These are phyloP conservation scores for Mesostigma viride DNA, from an alignment of 139 green algal genomes.

Conservation along the genomic window DNA sequence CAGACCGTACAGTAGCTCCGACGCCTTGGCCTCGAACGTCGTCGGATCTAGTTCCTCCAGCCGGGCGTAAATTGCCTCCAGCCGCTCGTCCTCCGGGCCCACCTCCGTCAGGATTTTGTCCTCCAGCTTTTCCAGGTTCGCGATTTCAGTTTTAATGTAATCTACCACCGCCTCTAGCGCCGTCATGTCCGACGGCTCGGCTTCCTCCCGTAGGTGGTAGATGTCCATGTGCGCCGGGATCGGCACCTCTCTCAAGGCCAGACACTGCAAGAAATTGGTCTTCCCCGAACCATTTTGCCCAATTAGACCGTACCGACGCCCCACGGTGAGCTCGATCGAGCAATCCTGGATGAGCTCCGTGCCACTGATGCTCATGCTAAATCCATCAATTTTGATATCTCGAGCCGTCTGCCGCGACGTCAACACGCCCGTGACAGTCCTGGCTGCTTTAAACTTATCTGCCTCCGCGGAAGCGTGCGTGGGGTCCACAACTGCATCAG, in stretches of 20 bases:
- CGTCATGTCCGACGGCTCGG: conserved; percentile 58
- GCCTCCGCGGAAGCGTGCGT: too few species aligned
- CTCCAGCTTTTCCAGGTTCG: conserved; percentile 38
- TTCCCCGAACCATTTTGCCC: conserved; percentile 41
- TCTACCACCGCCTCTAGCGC: conserved; percentile 54
- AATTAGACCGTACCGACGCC: conserved; percentile 41
- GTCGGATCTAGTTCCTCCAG: conserved; percentile 34
- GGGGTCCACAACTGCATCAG: too few species aligned
- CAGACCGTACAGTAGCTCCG: conserved; percentile 75
- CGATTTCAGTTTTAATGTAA: conserved; percentile 21
- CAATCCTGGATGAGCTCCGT: too few species aligned
- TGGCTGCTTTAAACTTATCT: too few species aligned
- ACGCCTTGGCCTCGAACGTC: conserved; percentile 26
- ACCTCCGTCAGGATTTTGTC: conserved; percentile 28
- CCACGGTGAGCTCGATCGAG: too few species aligned
- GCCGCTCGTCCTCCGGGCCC: conserved; percentile 27
- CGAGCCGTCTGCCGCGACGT: too few species aligned
- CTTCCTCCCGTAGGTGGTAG: conserved; percentile 79
- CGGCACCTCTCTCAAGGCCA: conserved; percentile 66
- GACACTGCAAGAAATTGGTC: conserved; percentile 35
- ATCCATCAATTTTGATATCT: too few species aligned
- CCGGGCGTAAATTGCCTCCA: conserved; percentile 35
- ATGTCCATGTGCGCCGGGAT: conserved; percentile 90
- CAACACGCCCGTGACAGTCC: too few species aligned
- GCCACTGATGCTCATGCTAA: too few species aligned